phyloP scores from a whole-genome alignment of 23 red algal genomes.

The Gracilariopsis chorda region DNA sequence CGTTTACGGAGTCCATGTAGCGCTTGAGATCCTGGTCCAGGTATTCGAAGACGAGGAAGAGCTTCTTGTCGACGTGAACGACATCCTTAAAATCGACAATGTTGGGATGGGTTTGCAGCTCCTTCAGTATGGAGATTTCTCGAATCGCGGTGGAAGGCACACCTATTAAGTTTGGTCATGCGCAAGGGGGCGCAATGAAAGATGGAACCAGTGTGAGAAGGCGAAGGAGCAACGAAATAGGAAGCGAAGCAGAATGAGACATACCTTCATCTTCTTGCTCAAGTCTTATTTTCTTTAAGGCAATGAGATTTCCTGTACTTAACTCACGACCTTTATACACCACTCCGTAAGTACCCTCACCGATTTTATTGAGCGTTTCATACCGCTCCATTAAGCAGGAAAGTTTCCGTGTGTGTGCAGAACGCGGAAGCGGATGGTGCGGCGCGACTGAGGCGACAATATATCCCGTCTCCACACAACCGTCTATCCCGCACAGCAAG shows the following conservation, averaged over 20 bases:
- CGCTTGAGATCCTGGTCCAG: conserved; percentile 99
- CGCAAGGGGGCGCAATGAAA: neutral
- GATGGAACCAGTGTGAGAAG: neutral
- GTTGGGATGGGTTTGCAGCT: conserved; percentile 90
- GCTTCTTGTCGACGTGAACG: conserved; percentile 88
- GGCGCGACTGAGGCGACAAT: no score
- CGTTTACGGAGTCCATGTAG: conserved; percentile 90
- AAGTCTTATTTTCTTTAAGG: conserved; percentile 95
- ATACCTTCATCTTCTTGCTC: conserved; percentile 99
- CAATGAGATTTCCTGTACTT: conserved; percentile 70
- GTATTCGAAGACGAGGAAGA: conserved; percentile 98
- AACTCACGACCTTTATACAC: conserved; percentile 88
- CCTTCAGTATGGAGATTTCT: conserved; percentile 98
- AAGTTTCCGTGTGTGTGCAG: neutral
- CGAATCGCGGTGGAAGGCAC: conserved; percentile 97
- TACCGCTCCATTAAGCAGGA: conserved; percentile 69
- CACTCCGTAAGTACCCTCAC: conserved; percentile 98
- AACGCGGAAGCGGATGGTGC: neutral
- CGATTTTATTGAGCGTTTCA: conserved; percentile 81
- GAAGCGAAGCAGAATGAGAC: neutral
- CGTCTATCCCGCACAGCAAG: no score
- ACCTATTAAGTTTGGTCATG: neutral
- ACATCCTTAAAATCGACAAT: conserved; percentile 95
- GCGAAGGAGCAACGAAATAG: neutral
- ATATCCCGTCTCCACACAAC: no score